phyloP scores from a whole-genome alignment of 495 filamentous ascomycete genomes.

The Aspergillus saccharolyticus region DNA sequence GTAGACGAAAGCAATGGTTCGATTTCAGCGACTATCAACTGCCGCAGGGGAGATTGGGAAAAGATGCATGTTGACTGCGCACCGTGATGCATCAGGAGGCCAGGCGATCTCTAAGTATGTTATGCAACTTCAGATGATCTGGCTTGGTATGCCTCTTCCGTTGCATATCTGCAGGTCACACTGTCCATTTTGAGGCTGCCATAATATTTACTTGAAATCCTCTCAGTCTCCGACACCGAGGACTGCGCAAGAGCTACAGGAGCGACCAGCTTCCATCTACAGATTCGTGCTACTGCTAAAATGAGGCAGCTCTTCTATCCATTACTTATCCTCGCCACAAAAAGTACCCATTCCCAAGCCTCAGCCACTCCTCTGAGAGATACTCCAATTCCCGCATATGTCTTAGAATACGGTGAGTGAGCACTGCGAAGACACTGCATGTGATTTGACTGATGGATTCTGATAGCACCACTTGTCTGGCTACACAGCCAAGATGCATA shows the following conservation, averaged over 20 bases:
- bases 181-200: not conserved
- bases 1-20: conserved; percentile 3
- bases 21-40: not conserved
- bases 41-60: not conserved
- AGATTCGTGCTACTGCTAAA: not conserved
- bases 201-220: not conserved
- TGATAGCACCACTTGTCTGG: conserved; percentile 45
- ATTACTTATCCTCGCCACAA: not conserved
- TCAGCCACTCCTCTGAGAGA: conserved; percentile 2
- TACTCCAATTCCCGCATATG: conserved; percentile 16
- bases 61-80: not conserved
- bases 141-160: not conserved
- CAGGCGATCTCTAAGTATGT: not conserved
- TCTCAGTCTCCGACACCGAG: not conserved
- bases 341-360: not conserved
- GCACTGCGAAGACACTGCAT: too few species aligned
- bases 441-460: not conserved
- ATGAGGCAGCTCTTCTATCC: not conserved
- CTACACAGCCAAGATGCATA: conserved; percentile 56
- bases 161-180: not conserved
- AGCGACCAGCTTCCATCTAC: too few species aligned
- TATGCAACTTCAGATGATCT: not conserved
- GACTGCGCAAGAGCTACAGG: too few species aligned
- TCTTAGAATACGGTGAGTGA: conserved; percentile 23
- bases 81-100: not conserved